Base-by-base conservation (phyloP, 1,284 basidiomycete species). In the Puccinia hordei region DNA sequence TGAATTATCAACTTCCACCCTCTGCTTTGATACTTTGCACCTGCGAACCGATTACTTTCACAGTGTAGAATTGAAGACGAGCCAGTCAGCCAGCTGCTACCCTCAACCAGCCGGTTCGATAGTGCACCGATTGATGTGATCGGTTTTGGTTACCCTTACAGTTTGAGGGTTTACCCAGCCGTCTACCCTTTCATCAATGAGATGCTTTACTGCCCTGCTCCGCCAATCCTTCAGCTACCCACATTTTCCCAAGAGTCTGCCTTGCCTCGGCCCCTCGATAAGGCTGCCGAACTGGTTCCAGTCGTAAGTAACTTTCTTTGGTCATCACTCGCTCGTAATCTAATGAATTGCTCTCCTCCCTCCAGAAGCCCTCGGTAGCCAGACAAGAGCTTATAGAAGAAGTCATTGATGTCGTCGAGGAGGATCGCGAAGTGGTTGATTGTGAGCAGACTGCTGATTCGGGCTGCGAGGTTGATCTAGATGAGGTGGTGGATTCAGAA, bases 61-160 rank as follows among this genome's bases (percentile, higher is more conserved):
- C 22, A 71, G 68, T 38, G 46, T 6, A 33, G 15, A 71, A 19
- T 17, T 71, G 46, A 30, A 55, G 46, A 27, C 9, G 49, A 22
- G 27, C 51, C 46, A 5, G 41, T 15, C 49, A 22, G 41, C 22
- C n/a, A 49, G 49, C 19, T 33, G n/a, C 30, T 24, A 22, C 38
- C 33, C 35, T 10, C 2, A 35, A 22, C 41, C n/a, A 46, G 63
- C 22, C 44, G n/a, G 41, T 35, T 46, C 15, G 49, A 53, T 0
- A 49, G 33, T 5, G 13, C 2, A 53, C 13, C 27, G 17, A n/a
- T 71, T 30, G 46, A 71, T 35, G 44, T 27, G 30, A 41, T 12
- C n/a, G n/a, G 71, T 9, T 46, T 73, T 35, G 72, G 76, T 41
- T 78, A 78, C 44, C 76, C 76, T 38, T 61, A 68, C 35, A 78